These are phyloP conservation scores for Ogataea methanolica DNA, from an alignment of 805 yeast species.

Conservation along the genomic window DNA sequence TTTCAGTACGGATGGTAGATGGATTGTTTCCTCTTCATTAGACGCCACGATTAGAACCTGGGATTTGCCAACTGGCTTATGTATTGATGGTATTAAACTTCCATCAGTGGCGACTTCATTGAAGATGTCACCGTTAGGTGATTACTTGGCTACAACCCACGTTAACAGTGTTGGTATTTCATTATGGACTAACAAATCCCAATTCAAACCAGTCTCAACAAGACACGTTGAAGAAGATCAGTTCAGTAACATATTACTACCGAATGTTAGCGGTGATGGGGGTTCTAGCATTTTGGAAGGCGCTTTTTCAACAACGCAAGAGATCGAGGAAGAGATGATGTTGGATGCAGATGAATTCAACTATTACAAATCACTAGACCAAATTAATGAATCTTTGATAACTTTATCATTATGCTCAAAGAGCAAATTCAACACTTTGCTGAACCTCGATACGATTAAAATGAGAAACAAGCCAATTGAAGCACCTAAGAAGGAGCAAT, in stretches of 20 bases:
- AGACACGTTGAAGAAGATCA: conserved; percentile 75
- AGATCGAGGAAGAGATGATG: conserved; percentile 22
- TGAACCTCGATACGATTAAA: conserved; percentile 79
- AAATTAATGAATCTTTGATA: conserved; percentile 55
- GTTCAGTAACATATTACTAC: conserved; percentile 58
- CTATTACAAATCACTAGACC: conserved; percentile 51
- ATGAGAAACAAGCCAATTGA: conserved; percentile 87
- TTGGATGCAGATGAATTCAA: conserved; percentile 27
- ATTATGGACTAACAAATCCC: conserved; percentile 89
- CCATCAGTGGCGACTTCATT: conserved; percentile 77
- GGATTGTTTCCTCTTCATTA: conserved; percentile 79
- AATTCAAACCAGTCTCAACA: conserved; percentile 70
- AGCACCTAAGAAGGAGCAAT: conserved; percentile 78
- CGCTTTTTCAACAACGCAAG: conserved; percentile 40
- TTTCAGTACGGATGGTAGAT: conserved; percentile 92
- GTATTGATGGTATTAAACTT: conserved; percentile 85
- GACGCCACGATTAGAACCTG: conserved; percentile 91
- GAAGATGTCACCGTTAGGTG: conserved; percentile 82
- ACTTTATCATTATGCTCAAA: conserved; percentile 79
- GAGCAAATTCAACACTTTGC: conserved; percentile 68
- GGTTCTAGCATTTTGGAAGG: conserved; percentile 72
- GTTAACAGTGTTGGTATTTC: conserved; percentile 86
- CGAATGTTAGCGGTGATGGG: conserved; percentile 76
- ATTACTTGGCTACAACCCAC: conserved; percentile 87
- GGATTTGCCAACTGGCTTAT: conserved; percentile 96